A percentile compares a stretch with the other conserved stretches of the same genome.
These are phyloP conservation scores for Hypoxylon sp. DNA, from an alignment of 2,329 filamentous ascomycete species.

Conservation along the genomic window DNA sequence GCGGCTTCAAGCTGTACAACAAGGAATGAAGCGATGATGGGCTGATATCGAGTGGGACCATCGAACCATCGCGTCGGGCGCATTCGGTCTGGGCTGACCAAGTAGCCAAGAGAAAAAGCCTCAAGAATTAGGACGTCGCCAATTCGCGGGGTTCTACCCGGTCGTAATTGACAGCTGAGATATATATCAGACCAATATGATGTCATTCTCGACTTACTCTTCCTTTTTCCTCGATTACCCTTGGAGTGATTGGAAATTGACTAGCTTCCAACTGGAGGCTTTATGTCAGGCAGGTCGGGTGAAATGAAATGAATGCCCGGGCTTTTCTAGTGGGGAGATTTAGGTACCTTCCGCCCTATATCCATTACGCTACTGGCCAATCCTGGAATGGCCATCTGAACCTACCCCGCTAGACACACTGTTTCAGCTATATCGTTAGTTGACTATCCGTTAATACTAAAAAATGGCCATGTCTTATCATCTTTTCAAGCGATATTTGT, in stretches of 20 bases:
- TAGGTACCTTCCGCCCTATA: neutral
- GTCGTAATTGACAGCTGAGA: constrained; percentile 8
- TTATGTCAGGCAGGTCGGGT: neutral
- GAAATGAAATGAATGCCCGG: too few relatives aligned
- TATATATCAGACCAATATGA: constrained; percentile 37
- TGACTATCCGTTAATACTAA: too few relatives aligned
- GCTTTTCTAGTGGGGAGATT: neutral
- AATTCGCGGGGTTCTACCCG: constrained; percentile 27
- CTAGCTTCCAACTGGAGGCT: neutral
- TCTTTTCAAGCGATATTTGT: too few relatives aligned
- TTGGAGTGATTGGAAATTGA: neutral
- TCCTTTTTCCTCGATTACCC: neutral
- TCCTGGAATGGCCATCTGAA: too few relatives aligned
- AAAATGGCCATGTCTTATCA: too few relatives aligned
- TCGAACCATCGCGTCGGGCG: constrained; percentile 42
- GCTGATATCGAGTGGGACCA: constrained; percentile 43
- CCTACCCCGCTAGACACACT: too few relatives aligned
- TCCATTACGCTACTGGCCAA: neutral
- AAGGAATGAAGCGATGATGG: constrained; percentile 41
- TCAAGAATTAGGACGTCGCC: constrained; percentile 19
- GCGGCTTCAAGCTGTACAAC: constrained; percentile 1
- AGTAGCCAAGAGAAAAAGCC: neutral
- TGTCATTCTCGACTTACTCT: constrained; percentile 29
- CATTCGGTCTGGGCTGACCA: constrained; percentile 39
- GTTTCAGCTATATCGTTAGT: too few relatives aligned